Evolutionary conservation across 345 rosid genomes (phyloP), one percentile per base, ranked within the genome.

Genomic region (Reutealis trisperma): DNA sequence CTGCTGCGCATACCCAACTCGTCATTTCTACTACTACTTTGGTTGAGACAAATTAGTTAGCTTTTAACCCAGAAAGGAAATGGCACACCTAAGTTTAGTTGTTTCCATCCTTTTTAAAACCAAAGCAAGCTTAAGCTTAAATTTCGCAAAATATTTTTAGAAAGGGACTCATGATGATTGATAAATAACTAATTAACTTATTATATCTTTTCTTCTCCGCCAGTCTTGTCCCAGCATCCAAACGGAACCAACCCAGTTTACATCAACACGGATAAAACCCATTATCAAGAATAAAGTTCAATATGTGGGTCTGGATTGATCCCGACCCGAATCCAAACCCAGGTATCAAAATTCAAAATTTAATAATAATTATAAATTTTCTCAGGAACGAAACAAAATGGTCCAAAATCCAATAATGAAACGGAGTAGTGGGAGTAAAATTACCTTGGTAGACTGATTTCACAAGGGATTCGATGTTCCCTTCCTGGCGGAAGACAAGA

Each of bases 401-500:
- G 71, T 45, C 11, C 4, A 49, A 24, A 67, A 67, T 22, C 47
- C 70, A 51, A 66, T 10, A 9, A 66, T 1, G 22, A 8, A 41
- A 37, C 22, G 14, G 47, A 41, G 21, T 34, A 7, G 18, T 2
- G 22, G 15, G 16, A 47, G 0, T 24, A 10, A 5, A 13, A 0
- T 25, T 32, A 93, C 98, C 98, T 89, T 86, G 80, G 76, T 95
- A 90, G 5, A 95, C 96, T 47, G 94, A 92, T 82, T 89, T 93
- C 83, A 95, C 99, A 57, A 95, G 99, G 64, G 98, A 93, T 73
- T 95, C 99, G 73, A 93, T 95, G 89, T 93, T 95, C 9, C 99
- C 99, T 24, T 85, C 98, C 76, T 92, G 92, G 25, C 97, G 98
- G 78, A 93, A 95, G 41, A 93, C 96, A 55, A 92, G 93, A 8